Conservation (phyloP, 2,329 filamentous ascomycete species). For the Monilinia laxa region DNA sequence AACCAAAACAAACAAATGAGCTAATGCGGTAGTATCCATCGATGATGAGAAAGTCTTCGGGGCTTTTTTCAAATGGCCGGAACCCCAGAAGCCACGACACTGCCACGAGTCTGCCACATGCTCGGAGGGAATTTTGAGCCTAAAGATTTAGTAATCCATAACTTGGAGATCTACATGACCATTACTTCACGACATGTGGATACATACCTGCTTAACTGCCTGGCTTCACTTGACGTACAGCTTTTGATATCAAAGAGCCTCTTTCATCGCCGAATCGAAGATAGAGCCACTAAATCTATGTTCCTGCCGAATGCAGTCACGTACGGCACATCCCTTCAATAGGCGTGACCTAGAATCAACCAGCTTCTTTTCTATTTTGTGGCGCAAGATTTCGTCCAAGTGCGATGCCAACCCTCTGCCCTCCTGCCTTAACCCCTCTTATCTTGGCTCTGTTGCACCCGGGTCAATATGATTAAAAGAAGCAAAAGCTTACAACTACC, state of each 20-base stretch:
- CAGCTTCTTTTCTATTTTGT: background rate
- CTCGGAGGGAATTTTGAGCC: background rate
- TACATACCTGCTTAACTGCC: background rate
- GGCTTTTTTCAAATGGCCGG: background rate
- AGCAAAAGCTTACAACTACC: slow-evolving; percentile 8
- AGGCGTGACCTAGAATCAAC: background rate
- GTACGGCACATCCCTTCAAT: background rate
- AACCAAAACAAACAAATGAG: no score
- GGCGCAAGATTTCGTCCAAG: background rate
- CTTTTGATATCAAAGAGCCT: background rate
- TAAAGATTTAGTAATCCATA: background rate
- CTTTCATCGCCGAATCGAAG: background rate
- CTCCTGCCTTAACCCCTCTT: background rate
- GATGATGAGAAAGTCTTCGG: background rate
- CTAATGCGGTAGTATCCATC: background rate
- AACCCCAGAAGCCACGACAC: background rate
- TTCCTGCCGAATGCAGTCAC: background rate
- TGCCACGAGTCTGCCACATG: slow-evolving; percentile 6
- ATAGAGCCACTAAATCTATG: background rate
- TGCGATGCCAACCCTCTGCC: background rate
- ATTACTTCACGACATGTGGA: background rate
- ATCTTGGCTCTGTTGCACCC: background rate
- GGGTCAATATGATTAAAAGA: background rate
- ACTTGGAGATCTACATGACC: background rate
- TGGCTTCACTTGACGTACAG: background rate